phyloP scores from a whole-genome alignment of 805 yeast species.

The Candida xyloterini region DNA sequence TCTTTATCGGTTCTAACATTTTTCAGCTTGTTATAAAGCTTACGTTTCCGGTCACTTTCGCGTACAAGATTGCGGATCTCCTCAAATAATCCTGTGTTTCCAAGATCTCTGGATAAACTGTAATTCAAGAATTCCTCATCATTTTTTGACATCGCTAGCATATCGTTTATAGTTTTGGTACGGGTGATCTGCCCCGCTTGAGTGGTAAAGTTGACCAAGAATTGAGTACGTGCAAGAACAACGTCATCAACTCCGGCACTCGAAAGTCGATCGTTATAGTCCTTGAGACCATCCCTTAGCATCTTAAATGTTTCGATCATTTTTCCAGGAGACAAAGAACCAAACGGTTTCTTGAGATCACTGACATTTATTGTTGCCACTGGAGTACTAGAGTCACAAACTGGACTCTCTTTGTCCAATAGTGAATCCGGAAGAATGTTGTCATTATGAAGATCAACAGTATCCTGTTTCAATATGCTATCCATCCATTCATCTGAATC shows the following conservation, averaged over 20 bases:
- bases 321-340: slow-evolving; percentile 1
- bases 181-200: slow-evolving; percentile 19
- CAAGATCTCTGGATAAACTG: slow-evolving; percentile 13
- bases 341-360: neutral
- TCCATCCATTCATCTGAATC: slow-evolving; percentile 22
- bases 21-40: slow-evolving; percentile 27
- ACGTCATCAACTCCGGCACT: slow-evolving; percentile 18
- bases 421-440: neutral
- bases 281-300: slow-evolving; percentile 23
- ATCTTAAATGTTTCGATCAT: slow-evolving; percentile 13
- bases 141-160: slow-evolving; percentile 22
- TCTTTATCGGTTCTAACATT: slow-evolving; percentile 12
- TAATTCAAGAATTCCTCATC: slow-evolving; percentile 19
- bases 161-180: slow-evolving; percentile 27
- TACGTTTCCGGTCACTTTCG: slow-evolving; percentile 28
- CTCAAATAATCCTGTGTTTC: slow-evolving; percentile 13
- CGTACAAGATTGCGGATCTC: slow-evolving; percentile 23
- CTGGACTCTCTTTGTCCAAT: neutral
- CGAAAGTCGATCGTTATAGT: slow-evolving; percentile 23
- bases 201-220: slow-evolving; percentile 21
- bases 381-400: slow-evolving; percentile 15
- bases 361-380: neutral
- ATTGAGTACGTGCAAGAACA: slow-evolving; percentile 27
- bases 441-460: neutral
- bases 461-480: slow-evolving; percentile 13